Conservation (phyloP, 352 stramenopile species). For the Phytophthora colocasiae region DNA sequence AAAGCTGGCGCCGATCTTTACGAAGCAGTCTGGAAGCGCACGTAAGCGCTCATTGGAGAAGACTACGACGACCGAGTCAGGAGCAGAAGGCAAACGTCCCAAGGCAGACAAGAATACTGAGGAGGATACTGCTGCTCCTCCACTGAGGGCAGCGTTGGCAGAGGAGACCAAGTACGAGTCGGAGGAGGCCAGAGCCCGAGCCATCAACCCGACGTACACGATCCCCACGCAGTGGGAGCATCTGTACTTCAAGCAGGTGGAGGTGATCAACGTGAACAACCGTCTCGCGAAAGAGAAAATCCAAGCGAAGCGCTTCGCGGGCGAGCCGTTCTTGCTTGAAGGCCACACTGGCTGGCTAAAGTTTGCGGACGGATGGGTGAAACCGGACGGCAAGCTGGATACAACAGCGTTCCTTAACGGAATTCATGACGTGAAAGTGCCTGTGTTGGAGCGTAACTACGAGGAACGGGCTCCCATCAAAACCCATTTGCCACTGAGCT, state of each 20-base stretch:
- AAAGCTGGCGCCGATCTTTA: slow-evolving; percentile 42
- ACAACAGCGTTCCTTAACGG: slow-evolving; percentile 65
- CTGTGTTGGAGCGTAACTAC: slow-evolving; percentile 82
- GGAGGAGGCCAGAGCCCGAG: slow-evolving; percentile 38
- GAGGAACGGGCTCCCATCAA: slow-evolving; percentile 83
- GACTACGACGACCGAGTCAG: slow-evolving; percentile 8
- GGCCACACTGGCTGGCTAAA: slow-evolving; percentile 69
- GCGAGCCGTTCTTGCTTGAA: slow-evolving; percentile 78
- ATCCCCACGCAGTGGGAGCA: slow-evolving; percentile 79
- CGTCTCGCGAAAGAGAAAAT: slow-evolving; percentile 61
- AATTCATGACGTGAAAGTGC: slow-evolving; percentile 83
- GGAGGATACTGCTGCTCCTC: slow-evolving; percentile 10
- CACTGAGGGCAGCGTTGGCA: slow-evolving; percentile 27
- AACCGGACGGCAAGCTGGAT: slow-evolving; percentile 61
- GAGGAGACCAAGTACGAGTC: slow-evolving; percentile 36
- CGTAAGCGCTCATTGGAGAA: slow-evolving; percentile 55
- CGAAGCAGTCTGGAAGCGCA: slow-evolving; percentile 21
- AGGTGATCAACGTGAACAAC: slow-evolving; percentile 73
- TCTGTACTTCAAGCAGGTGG: slow-evolving; percentile 65
- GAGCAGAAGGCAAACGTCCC: slow-evolving; percentile 22
- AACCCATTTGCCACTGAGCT: slow-evolving; percentile 65
- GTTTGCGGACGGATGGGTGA: slow-evolving; percentile 72
- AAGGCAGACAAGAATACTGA: slow-evolving; percentile 19
- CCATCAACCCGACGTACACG: slow-evolving; percentile 65
- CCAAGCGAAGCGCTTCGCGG: slow-evolving; percentile 67